Evolutionary conservation across 78 protist genomes (phyloP).

Genomic region (Polysphondylium violaceum): DNA sequence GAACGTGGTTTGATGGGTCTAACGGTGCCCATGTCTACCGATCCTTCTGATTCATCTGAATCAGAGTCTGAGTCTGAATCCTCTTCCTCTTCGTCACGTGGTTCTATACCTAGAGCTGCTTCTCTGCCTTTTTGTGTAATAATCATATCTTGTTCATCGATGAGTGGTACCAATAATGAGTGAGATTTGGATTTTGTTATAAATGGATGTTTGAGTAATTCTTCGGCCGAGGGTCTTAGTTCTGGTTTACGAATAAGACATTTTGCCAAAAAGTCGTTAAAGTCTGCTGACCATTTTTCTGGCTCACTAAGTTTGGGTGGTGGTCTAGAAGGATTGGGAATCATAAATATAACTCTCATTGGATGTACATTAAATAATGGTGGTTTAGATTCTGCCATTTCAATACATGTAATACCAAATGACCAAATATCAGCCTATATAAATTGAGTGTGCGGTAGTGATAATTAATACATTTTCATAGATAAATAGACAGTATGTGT

Average conservation of each 20-base stretch:
- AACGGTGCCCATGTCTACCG: neutral
- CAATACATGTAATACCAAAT: slow-evolving; percentile 93
- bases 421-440: slow-evolving; percentile 92
- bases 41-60: slow-evolving; percentile 28
- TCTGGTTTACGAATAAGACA: slow-evolving; percentile 89
- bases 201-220: slow-evolving; percentile 79
- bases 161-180: slow-evolving; percentile 42
- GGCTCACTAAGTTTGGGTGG: slow-evolving; percentile 84
- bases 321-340: slow-evolving; percentile 78
- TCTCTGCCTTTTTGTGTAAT: slow-evolving; percentile 79
- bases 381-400: slow-evolving; percentile 90
- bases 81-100: slow-evolving; percentile 62
- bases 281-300: slow-evolving; percentile 70
- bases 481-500: neutral
- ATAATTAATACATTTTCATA: neutral
- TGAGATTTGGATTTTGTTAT: slow-evolving; percentile 47
- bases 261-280: slow-evolving; percentile 82
- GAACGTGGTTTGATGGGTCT: slow-evolving; percentile 27
- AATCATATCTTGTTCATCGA: slow-evolving; percentile 74
- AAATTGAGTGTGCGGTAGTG: neutral
- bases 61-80: slow-evolving; percentile 5
- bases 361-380: slow-evolving; percentile 90
- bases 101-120: slow-evolving; percentile 78
- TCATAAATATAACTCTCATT: slow-evolving; percentile 89
- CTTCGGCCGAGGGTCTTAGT: slow-evolving; percentile 86